A percentile compares a stretch with the other conserved stretches of the same genome.
Evolutionary conservation across 441 rosid genomes (phyloP).

Genomic region (Brassica hybrid): DNA sequence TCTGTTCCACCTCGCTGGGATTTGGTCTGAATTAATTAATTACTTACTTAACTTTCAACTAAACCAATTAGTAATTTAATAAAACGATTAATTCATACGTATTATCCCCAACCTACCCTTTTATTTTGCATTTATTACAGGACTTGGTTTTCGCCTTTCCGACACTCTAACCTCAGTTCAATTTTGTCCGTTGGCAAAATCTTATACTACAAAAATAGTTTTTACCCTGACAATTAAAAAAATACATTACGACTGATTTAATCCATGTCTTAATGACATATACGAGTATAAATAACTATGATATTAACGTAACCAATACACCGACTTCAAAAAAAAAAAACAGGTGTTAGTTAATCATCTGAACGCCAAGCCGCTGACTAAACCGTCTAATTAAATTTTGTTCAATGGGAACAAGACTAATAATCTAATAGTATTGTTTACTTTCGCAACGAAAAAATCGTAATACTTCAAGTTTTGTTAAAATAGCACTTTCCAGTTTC

Average conservation of each 20-base stretch:
- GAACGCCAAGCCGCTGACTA: conserved; percentile 3
- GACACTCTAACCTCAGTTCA: conserved; percentile 26
- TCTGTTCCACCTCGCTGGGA: conserved; percentile 44
- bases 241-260: neutral
- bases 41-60: conserved; percentile 20
- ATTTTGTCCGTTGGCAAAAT: conserved; percentile 40
- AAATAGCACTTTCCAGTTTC: neutral
- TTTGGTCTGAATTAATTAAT: conserved; percentile 38
- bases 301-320: neutral
- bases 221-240: neutral
- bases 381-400: neutral
- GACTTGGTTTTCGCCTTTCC: conserved; percentile 6
- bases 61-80: neutral
- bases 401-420: neutral
- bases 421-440: neutral
- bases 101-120: conserved; percentile 48
- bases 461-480: neutral
- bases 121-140: conserved; percentile 38
- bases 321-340: conserved; percentile 9
- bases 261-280: conserved; percentile 2
- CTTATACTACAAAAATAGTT: neutral
- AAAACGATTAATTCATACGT: conserved; percentile 14
- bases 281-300: neutral
- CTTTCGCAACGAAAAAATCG: neutral
- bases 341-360: too few relatives aligned